These are phyloP conservation scores for Globisporangium nagaii DNA, from an alignment of 352 stramenopile genomes.

Conservation along the genomic window DNA sequence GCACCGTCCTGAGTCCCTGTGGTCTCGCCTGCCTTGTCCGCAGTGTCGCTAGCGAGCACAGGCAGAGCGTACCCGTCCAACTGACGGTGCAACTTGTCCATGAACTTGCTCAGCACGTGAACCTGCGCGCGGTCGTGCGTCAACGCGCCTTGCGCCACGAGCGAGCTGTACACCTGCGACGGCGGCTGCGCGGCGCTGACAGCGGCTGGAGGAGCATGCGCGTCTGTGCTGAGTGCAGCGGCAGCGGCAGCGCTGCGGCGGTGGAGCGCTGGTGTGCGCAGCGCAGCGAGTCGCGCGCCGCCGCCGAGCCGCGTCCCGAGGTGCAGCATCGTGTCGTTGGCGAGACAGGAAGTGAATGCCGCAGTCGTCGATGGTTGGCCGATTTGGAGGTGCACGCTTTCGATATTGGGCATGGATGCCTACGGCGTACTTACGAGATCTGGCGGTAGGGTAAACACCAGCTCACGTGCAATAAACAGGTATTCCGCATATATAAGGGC, in stretches of 20 bases:
- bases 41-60: conserved; percentile 6
- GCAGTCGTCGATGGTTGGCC: too few species aligned
- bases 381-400: too few species aligned
- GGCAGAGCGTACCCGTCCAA: conserved; percentile 51
- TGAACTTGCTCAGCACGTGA: conserved; percentile 23
- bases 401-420: too few species aligned
- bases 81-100: conserved; percentile 60
- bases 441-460: too few species aligned
- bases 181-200: conserved; percentile 8
- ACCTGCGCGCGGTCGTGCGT: conserved; percentile 26
- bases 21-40: neutral
- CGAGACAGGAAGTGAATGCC: too few species aligned
- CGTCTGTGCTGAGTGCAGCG: neutral
- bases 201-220: too few species aligned
- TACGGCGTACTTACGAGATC: too few species aligned
- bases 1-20: neutral
- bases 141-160: conserved; percentile 19
- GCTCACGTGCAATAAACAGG: neutral
- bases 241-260: neutral
- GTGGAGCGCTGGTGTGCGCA: neutral
- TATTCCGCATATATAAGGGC: neutral
- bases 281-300: neutral
- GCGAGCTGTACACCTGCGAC: conserved; percentile 25
- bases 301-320: neutral
- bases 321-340: neutral